phyloP scores from a whole-genome alignment of 2,329 filamentous ascomycete species.

The Arthrobotrys iridis region DNA sequence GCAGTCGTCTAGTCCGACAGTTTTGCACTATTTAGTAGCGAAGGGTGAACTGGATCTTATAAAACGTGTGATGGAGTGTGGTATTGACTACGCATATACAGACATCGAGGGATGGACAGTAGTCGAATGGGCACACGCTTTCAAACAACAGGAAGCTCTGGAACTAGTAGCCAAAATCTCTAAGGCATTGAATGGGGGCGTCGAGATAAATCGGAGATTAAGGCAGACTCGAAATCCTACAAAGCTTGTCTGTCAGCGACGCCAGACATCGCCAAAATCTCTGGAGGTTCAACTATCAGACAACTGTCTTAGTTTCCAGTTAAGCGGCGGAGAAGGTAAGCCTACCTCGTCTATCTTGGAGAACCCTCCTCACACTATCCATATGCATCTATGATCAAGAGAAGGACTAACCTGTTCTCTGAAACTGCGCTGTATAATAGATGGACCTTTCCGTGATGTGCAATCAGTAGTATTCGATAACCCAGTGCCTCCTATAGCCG shows the following conservation, averaged over 20 bases:
- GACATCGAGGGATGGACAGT: constrained; percentile 20
- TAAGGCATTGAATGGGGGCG: neutral
- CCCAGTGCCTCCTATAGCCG: neutral
- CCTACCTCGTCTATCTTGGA: neutral
- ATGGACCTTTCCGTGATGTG: neutral
- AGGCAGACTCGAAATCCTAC: neutral
- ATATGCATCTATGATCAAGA: neutral
- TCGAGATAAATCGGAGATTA: neutral
- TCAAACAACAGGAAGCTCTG: constrained; percentile 6
- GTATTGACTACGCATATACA: neutral
- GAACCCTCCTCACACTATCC: neutral
- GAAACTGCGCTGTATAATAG: too few relatives aligned
- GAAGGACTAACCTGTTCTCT: too few relatives aligned
- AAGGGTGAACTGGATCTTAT: neutral
- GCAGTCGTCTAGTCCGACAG: constrained; percentile 12
- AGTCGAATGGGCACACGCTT: constrained; percentile 16
- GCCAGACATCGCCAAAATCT: neutral
- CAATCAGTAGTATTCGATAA: neutral
- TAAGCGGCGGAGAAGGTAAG: neutral
- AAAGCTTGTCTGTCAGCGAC: constrained; percentile 1
- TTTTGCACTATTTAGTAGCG: constrained; percentile 19
- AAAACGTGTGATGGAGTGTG: neutral
- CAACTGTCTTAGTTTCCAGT: neutral
- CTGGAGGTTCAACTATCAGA: neutral
- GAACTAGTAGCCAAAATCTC: neutral